Conservation (phyloP, 495 filamentous ascomycete species). For the Lophiotrema nucula region DNA sequence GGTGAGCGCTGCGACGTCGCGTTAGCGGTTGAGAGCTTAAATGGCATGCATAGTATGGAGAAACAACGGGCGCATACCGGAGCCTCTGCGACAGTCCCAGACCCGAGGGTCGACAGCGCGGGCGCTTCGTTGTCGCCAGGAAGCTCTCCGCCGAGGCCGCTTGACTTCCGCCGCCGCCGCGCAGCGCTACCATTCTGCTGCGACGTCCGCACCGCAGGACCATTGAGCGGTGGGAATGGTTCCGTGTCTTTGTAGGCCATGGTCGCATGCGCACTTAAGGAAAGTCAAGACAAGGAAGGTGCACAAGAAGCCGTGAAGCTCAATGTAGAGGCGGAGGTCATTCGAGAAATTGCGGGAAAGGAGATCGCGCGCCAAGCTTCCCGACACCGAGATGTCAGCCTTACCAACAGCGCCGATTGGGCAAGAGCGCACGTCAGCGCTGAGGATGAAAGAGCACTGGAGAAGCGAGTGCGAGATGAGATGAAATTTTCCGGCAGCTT, state of each 20-base stretch:
- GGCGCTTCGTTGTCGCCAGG: conserved; percentile 29
- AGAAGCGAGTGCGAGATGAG: too few relatives aligned
- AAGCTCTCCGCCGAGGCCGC: conserved; percentile 28
- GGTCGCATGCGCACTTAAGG: background rate
- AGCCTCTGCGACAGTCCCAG: background rate
- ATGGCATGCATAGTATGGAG: too few relatives aligned
- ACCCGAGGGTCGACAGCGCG: background rate
- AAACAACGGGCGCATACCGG: conserved; percentile 11
- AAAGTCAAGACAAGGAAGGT: background rate
- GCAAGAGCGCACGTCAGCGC: too few relatives aligned
- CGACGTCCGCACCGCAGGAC: background rate
- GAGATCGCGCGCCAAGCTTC: conserved; percentile 5
- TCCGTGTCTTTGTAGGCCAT: conserved; percentile 24
- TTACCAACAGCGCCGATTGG: too few relatives aligned
- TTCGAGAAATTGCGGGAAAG: conserved; percentile 9
- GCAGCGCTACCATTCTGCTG: background rate
- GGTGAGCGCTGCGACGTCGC: too few relatives aligned
- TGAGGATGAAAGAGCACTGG: too few relatives aligned
- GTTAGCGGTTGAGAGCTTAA: too few relatives aligned
- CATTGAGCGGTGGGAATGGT: conserved; percentile 30
- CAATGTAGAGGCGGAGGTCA: conserved; percentile 9
- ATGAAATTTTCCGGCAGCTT: too few relatives aligned
- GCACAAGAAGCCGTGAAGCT: background rate
- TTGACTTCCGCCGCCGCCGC: conserved; percentile 26
- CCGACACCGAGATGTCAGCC: background rate